Conservation (phyloP, 352 stramenopile genomes). For the Phytophthora melonis region DNA sequence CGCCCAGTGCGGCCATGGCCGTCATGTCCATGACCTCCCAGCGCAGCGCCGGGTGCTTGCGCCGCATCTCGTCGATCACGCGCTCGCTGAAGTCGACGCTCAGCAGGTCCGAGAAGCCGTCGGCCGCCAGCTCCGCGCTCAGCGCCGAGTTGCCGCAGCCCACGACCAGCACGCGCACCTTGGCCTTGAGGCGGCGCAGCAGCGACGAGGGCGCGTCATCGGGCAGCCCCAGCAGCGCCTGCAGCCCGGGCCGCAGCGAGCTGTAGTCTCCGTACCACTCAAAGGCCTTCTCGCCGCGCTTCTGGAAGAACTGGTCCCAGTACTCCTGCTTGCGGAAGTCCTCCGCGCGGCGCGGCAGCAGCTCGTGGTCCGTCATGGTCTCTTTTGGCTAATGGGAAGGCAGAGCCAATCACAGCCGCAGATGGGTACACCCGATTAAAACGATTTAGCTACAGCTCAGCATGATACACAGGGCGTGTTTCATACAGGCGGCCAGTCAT, state of each 20-base stretch:
- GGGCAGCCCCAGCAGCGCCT: conserved; percentile 41
- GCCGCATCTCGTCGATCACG: conserved; percentile 83
- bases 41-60: conserved; percentile 63
- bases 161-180: conserved; percentile 71
- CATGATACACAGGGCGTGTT: background rate
- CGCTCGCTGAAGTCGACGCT: conserved; percentile 82
- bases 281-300: conserved; percentile 76
- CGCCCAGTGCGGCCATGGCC: conserved; percentile 51
- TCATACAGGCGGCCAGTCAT: conserved; percentile 1
- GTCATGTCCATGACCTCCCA: conserved; percentile 88
- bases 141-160: conserved; percentile 85
- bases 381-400: no score
- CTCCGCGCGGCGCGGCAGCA: conserved; percentile 57
- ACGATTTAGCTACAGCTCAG: background rate
- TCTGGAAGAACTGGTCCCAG: conserved; percentile 80
- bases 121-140: conserved; percentile 60
- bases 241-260: conserved; percentile 47
- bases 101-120: conserved; percentile 64
- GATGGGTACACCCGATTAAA: background rate
- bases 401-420: no score
- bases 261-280: conserved; percentile 84
- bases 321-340: conserved; percentile 81
- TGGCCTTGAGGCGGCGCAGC: conserved; percentile 44
- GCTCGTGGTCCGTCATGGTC: conserved; percentile 28
- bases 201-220: conserved; percentile 36